Percentiles rank a stretch among this genome's conserved stretches.
Conservation (phyloP, 75 land plant genomes). For the Gnetum montanum region DNA sequence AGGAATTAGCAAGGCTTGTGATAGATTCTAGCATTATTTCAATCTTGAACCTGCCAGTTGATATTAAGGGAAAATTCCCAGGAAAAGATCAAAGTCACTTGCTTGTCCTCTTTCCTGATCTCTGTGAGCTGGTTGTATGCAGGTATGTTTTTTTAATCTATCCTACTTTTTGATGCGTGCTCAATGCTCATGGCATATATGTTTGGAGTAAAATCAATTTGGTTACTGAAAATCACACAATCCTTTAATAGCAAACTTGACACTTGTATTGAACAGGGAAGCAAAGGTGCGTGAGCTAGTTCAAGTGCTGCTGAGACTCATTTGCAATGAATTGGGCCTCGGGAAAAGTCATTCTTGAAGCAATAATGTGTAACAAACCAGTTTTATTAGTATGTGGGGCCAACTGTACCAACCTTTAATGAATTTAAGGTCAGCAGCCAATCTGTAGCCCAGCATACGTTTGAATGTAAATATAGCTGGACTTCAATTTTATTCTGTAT, state of each 20-base stretch:
- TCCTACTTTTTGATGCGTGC: background rate
- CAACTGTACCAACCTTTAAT: too few species aligned
- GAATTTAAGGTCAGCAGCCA: too few species aligned
- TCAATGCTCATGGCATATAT: background rate
- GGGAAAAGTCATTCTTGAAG: background rate
- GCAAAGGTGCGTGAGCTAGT: constrained; percentile 50
- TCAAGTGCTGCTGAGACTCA: constrained; percentile 61
- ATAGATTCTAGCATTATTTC: constrained; percentile 62
- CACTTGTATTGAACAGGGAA: constrained; percentile 61
- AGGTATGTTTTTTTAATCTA: constrained; percentile 19
- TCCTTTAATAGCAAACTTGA: too few species aligned
- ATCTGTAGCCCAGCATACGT: too few species aligned
- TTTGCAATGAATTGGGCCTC: constrained; percentile 45
- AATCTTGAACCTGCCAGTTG: constrained; percentile 20
- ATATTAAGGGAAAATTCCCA: constrained; percentile 18
- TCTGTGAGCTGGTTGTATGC: constrained; percentile 70
- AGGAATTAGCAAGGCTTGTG: constrained; percentile 62
- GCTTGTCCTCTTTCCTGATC: constrained; percentile 55
- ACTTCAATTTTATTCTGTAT: too few species aligned
- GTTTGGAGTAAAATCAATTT: too few species aligned
- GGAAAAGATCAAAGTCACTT: constrained; percentile 46
- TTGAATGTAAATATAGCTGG: too few species aligned
- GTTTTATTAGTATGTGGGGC: too few species aligned
- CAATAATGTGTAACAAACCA: too few species aligned
- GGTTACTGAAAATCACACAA: too few species aligned